Evolutionary conservation across 1,284 basidiomycete genomes (phyloP), one percentile per base, ranked within the genome.

Genomic region (Polyporus tsugae): DNA sequence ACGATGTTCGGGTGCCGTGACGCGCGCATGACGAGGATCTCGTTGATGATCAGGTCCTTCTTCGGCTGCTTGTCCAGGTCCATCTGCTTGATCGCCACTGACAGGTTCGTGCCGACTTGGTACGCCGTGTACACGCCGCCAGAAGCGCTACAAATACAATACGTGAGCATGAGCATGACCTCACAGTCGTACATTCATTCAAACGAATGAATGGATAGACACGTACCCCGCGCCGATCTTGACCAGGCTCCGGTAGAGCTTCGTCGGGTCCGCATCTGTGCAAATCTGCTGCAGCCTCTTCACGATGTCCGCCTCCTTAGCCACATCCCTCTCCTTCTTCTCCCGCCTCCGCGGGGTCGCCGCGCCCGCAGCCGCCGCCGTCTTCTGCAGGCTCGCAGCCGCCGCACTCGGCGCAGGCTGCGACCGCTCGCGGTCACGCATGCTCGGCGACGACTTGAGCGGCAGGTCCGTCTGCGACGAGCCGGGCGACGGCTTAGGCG

Each of bases 21-120:
- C 60, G 96, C 93, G 57, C 96, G 94, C 97, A 99, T 99, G 78
- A 99, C 97, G 74, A 99, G 90, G 73, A 99, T 99, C 82, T 99
- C 98, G 83, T 99, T 99, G 84, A 99, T 99, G 84, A 99, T 99
- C 63, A 99, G 87, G 79, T 99, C 97, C 82, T 98, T 98, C 87
- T 99, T 99, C 42, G 97, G 98, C 80, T 99, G 98, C 83, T 99
- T 98, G 81, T 98, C 96, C 41, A 99, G 87, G 84, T 99, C 97
- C 98, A 99, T 99, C 82, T 99, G 97, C 82, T 99, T 99, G 87
- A 99, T 99, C 38, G 98, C 98, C 38, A 99, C 98, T 5, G 92
- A 94, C 58, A 95, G 77, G 80, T 97, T 97, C 36, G 94, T 95
- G 58, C 96, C 96, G 68, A 97, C 92, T 82, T 98, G 96, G 78